Percentiles rank a stretch among this genome's conserved stretches.
Evolutionary conservation across 2,329 filamentous ascomycete genomes (phyloP).

Genomic region (Fonsecaea pedrosoi): DNA sequence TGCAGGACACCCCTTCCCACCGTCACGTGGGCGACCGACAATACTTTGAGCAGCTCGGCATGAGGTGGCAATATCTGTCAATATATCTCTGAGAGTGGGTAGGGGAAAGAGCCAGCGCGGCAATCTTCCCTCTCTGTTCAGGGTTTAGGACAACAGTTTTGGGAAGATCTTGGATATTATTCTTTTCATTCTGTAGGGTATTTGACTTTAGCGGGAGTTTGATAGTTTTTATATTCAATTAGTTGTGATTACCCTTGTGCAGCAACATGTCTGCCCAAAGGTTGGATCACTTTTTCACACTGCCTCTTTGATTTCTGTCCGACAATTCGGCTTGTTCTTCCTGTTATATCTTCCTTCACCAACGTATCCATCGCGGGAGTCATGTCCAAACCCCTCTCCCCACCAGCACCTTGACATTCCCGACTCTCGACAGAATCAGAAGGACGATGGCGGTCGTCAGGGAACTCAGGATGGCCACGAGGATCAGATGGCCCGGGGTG

Average conservation of each 20-base stretch:
- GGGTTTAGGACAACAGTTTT: neutral
- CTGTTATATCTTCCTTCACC: neutral
- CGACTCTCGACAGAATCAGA: conserved; percentile 6
- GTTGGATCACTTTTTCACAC: neutral
- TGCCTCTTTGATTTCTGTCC: neutral
- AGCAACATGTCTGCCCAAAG: neutral
- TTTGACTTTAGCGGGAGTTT: neutral
- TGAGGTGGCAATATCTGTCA: neutral
- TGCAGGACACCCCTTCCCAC: neutral
- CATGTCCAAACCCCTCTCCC: neutral
- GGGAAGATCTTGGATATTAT: neutral
- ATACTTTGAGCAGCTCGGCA: neutral
- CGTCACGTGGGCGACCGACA: neutral
- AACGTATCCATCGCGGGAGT: neutral
- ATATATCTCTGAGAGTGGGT: neutral
- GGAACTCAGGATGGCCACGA: conserved; percentile 28
- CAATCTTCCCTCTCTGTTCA: neutral
- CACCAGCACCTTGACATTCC: neutral
- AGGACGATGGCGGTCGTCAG: conserved; percentile 11
- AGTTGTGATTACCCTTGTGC: neutral
- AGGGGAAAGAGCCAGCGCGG: neutral
- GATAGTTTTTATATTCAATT: neutral
- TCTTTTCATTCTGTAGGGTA: neutral
- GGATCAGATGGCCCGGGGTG: conserved; percentile 30
- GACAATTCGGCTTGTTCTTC: neutral